phyloP scores from a whole-genome alignment of 352 stramenopile species.

The Globisporangium nagaii region DNA sequence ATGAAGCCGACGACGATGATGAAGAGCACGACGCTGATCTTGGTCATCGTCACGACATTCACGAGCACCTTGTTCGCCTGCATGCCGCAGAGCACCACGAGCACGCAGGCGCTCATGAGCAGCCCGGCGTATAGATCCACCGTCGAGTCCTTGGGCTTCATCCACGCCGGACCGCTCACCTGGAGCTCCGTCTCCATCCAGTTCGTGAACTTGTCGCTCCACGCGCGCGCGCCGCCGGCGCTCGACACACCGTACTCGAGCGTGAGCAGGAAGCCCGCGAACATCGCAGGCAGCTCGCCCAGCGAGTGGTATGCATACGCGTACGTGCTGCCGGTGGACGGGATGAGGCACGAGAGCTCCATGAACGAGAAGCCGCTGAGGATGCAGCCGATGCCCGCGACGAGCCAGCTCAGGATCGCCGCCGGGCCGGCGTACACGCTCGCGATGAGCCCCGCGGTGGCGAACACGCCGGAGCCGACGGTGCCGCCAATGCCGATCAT shows the following conservation, averaged over 20 bases:
- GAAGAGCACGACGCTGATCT: conserved; percentile 88
- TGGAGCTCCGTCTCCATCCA: conserved; percentile 62
- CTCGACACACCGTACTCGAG: conserved; percentile 92
- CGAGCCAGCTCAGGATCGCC: conserved; percentile 78
- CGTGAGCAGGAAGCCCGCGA: conserved; percentile 86
- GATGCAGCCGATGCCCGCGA: conserved; percentile 76
- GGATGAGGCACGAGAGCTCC: conserved; percentile 86
- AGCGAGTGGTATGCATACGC: conserved; percentile 92
- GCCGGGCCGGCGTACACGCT: conserved; percentile 63
- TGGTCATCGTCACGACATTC: conserved; percentile 89
- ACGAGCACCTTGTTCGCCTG: conserved; percentile 86
- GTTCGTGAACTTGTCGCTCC: conserved; percentile 92
- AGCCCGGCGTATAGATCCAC: conserved; percentile 74
- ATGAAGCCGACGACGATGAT: conserved; percentile 88
- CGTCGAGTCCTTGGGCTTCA: conserved; percentile 57
- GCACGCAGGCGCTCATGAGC: conserved; percentile 61
- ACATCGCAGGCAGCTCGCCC: conserved; percentile 89
- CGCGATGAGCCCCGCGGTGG: conserved; percentile 68
- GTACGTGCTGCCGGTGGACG: conserved; percentile 89
- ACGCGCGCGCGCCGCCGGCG: conserved; percentile 88
- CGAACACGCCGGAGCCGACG: conserved; percentile 92
- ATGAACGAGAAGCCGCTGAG: conserved; percentile 88
- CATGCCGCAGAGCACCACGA: conserved; percentile 78
- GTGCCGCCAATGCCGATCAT: conserved; percentile 93
- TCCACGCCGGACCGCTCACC: conserved; percentile 40